phyloP scores from a whole-genome alignment of 805 yeast genomes.

The Kluyveromyces wickerhamii region DNA sequence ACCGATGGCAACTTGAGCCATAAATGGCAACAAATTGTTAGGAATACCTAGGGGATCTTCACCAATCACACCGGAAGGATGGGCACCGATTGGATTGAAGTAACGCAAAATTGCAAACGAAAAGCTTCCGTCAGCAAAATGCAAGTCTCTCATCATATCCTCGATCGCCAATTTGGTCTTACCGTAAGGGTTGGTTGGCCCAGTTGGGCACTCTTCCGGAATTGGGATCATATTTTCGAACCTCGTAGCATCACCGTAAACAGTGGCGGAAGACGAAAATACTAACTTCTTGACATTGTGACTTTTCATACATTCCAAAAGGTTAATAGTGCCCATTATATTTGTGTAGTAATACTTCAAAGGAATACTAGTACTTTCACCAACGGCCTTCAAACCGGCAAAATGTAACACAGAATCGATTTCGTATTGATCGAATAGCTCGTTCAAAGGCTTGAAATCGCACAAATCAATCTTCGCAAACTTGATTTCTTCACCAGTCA shows the following conservation, averaged over 20 bases:
- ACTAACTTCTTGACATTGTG: constrained; percentile 46
- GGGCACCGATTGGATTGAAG: constrained; percentile 83
- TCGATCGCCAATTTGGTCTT: constrained; percentile 62
- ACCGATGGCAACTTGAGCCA: constrained; percentile 73
- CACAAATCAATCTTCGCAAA: constrained; percentile 53
- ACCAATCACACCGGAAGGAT: constrained; percentile 71
- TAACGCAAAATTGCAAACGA: constrained; percentile 60
- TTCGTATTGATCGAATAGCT: constrained; percentile 40
- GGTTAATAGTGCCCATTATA: constrained; percentile 52
- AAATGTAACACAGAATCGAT: constrained; percentile 64
- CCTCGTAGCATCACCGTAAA: constrained; percentile 73
- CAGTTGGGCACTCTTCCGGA: constrained; percentile 69
- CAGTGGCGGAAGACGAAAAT: constrained; percentile 75
- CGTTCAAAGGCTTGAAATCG: constrained; percentile 39
- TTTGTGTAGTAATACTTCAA: constrained; percentile 62
- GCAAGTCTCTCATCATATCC: constrained; percentile 47
- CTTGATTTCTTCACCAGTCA: constrained; percentile 40
- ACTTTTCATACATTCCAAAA: constrained; percentile 46
- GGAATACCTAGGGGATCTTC: constrained; percentile 78
- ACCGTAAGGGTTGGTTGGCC: constrained; percentile 74
- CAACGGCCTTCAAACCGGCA: constrained; percentile 80
- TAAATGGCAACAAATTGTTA: constrained; percentile 63
- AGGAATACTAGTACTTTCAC: constrained; percentile 65
- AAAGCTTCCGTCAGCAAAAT: constrained; percentile 39
- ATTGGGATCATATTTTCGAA: constrained; percentile 68